Base-by-base conservation (phyloP, 257 asterid species). In the Verbena officinalis region DNA sequence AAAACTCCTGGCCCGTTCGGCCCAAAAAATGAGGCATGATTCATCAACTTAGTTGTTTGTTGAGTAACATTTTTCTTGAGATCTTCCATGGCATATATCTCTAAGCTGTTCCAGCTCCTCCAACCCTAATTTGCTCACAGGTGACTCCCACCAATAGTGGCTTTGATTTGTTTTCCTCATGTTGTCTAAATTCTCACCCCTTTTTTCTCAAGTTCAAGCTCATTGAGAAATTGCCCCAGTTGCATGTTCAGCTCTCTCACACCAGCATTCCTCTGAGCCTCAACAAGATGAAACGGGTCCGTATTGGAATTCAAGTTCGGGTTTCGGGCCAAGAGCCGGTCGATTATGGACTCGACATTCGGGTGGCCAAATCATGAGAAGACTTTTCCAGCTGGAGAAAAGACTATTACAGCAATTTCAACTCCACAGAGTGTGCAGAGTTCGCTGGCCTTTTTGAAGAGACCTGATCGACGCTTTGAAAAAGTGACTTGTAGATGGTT, bases 331-430 rank as follows among this genome's bases (percentile, higher is more conserved):
- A 89, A 14, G 75, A 77, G 80, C 15, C 82, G 64, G 39, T 87
- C 86, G 13, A 79, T 48, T 0, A 87, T 75, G n/a, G 83, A 72
- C 40, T 82, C 95, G 0, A 90, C 84, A 16, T 72, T 77, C 0
- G 91, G 95, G 73, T 87, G 88, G 20, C 95, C 97, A 27, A 85
- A 90, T n/a, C n/a, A n/a, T 3, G 95, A 86, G 70, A 87, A 90
- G 2, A 80, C 92, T 31, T 87, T 90, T 9, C 94, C 93, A 0
- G 96, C 95, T 0, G 97, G 95, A 9, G 95, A 85, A 71, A 90
- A 90, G 0, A 85, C 89, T 4, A 87, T 48, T 1, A 90, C 77
- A 20, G 81, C 87, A 4, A 87, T 77, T n/a, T 90, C 95, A 4
- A 82, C 95, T 0, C 92, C 96, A 9, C 90, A 85, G 0, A 90